Conservation (phyloP, 2,329 filamentous ascomycete genomes). For the Ampelomyces quisqualis region DNA sequence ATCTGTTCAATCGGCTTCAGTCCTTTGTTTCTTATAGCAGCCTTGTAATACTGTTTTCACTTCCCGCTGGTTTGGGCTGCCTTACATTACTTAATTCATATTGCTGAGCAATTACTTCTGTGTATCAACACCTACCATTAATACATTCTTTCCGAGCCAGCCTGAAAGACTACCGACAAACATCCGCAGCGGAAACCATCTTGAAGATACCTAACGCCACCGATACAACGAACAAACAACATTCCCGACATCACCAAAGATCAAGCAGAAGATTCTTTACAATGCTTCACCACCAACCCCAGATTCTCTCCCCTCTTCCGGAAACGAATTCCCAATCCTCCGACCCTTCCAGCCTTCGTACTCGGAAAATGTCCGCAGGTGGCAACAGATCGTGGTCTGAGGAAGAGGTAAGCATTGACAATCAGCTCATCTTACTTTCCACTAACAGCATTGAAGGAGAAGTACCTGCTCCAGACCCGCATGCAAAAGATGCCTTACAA, state of each 20-base stretch:
- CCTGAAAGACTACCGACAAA: conserved; percentile 52
- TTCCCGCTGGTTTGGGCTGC: conserved; percentile 57
- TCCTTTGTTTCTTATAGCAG: conserved; percentile 44
- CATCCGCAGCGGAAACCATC: conserved; percentile 27
- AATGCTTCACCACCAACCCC: conserved; percentile 44
- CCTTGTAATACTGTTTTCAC: conserved; percentile 51
- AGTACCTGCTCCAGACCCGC: conserved; percentile 79
- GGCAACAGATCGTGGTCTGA: conserved; percentile 82
- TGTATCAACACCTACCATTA: conserved; percentile 33
- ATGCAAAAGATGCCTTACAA: conserved; percentile 90
- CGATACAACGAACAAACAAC: conserved; percentile 20
- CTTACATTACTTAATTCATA: conserved; percentile 53
- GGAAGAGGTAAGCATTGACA: conserved; percentile 71
- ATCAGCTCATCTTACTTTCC: neutral
- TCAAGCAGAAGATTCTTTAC: conserved; percentile 10
- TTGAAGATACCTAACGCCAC: conserved; percentile 16
- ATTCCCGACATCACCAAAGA: conserved; percentile 23
- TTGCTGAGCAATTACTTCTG: conserved; percentile 47
- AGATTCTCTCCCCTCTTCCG: conserved; percentile 42
- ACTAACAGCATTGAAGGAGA: conserved; percentile 59
- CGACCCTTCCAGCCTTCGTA: conserved; percentile 58
- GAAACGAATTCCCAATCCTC: conserved; percentile 39
- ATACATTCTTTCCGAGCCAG: conserved; percentile 44
- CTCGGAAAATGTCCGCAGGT: conserved; percentile 68
- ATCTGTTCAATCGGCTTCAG: conserved; percentile 42